Conservation (phyloP, 2,329 filamentous ascomycete species). For the Phyllosticta paracitricarpa region DNA sequence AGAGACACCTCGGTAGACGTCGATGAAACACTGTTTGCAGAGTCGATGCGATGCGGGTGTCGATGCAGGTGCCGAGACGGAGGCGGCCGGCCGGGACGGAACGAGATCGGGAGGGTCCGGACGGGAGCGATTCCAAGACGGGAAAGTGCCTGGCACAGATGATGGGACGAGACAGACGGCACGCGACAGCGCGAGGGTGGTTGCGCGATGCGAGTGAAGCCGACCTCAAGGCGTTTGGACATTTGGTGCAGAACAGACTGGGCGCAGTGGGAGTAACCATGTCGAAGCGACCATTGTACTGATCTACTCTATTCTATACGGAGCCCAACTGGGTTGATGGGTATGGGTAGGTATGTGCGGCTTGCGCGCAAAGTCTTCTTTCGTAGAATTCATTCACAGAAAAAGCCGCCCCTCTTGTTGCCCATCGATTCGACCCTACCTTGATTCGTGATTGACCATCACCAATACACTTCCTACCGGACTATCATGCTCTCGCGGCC, state of each 20-base stretch:
- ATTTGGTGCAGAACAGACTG: background rate
- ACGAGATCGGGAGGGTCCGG: background rate
- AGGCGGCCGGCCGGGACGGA: background rate
- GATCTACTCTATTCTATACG: background rate
- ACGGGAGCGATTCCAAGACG: background rate
- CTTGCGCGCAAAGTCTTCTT: background rate
- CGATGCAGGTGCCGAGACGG: background rate
- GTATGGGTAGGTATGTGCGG: background rate
- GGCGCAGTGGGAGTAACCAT: conserved; percentile 1
- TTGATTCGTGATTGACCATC: background rate
- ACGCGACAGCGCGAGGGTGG: background rate
- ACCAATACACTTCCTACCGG: conserved; percentile 23
- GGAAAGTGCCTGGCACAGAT: background rate
- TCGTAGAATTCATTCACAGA: background rate
- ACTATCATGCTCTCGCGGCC: conserved; percentile 55
- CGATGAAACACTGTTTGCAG: background rate
- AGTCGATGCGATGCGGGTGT: background rate
- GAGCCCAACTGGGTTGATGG: background rate
- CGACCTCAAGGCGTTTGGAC: too few species aligned
- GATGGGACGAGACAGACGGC: background rate
- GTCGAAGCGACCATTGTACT: conserved; percentile 3
- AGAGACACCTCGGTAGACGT: background rate
- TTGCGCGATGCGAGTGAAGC: too few species aligned
- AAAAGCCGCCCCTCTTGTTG: background rate
- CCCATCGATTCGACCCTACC: background rate